These are phyloP conservation scores for Puccinia novopanici DNA, from an alignment of 1,284 basidiomycete genomes.

Conservation along the genomic window DNA sequence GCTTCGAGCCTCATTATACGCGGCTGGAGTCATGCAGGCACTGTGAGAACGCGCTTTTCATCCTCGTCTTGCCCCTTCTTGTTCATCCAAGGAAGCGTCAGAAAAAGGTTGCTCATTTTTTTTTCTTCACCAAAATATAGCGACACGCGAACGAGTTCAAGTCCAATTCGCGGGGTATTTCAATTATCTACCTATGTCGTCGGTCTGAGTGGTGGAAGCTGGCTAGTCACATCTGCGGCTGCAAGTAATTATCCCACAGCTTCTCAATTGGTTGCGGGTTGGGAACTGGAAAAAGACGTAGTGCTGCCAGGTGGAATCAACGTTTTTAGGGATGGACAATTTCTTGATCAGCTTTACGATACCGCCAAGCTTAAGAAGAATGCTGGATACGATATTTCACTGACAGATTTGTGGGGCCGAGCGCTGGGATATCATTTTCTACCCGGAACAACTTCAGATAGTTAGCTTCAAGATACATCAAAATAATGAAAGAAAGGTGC, in stretches of 20 bases:
- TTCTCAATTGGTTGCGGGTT: slow-evolving; percentile 16
- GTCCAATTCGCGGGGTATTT: slow-evolving; percentile 32
- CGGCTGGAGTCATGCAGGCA: slow-evolving; percentile 36
- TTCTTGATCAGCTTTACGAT: slow-evolving; percentile 21
- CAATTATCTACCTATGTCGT: slow-evolving; percentile 16
- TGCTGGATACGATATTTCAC: slow-evolving; percentile 31
- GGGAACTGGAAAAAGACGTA: slow-evolving; percentile 27
- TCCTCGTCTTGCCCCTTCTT: too few species aligned
- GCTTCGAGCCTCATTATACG: slow-evolving; percentile 24
- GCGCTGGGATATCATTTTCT: slow-evolving; percentile 38
- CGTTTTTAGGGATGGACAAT: neutral
- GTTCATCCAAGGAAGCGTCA: too few species aligned
- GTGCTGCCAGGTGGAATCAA: slow-evolving; percentile 38
- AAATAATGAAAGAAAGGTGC: neutral
- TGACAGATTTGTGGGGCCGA: slow-evolving; percentile 37
- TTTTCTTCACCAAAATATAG: too few species aligned
- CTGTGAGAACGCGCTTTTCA: neutral
- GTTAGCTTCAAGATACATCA: slow-evolving; percentile 10
- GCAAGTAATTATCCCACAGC: slow-evolving; percentile 11
- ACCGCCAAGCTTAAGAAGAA: slow-evolving; percentile 18
- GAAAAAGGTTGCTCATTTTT: too few species aligned
- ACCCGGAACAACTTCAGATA: slow-evolving; percentile 31
- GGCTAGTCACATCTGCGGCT: slow-evolving; percentile 24
- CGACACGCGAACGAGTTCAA: slow-evolving; percentile 27
- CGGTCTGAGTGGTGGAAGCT: slow-evolving; percentile 43